Percentiles rank a stretch among this genome's conserved stretches.
Evolutionary conservation across 1,284 basidiomycete species (phyloP).

Genomic region (Trichosporon coremiiforme): DNA sequence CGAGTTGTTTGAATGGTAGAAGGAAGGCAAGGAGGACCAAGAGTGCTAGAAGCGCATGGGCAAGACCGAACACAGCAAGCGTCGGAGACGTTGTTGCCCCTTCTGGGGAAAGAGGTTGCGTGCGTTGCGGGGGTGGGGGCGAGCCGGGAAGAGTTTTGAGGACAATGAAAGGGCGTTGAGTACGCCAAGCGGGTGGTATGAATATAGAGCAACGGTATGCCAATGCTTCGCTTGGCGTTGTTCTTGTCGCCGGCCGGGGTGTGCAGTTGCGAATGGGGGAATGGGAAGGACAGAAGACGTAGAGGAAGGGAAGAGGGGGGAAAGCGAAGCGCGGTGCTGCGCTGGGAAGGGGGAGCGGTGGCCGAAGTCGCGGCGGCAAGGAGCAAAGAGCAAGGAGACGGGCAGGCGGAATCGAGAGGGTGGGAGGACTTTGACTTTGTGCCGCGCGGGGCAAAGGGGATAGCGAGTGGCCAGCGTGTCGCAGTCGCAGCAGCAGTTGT

Average conservation of each 20-base stretch:
- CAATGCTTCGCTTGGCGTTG: neutral
- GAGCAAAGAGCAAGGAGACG: neutral
- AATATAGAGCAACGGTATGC: neutral
- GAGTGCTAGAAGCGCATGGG: neutral
- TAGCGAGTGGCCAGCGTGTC: neutral
- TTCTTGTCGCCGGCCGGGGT: neutral
- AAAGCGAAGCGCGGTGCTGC: neutral
- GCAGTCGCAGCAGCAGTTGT: neutral
- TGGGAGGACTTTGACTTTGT: neutral
- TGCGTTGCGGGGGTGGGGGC: neutral
- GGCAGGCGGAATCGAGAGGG: neutral
- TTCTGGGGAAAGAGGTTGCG: neutral
- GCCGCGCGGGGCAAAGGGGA: neutral
- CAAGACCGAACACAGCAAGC: neutral
- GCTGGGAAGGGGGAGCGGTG: neutral
- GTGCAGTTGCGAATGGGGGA: neutral
- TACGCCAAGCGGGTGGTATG: neutral
- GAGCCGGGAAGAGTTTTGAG: neutral
- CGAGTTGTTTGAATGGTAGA: neutral
- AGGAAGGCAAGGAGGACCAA: neutral
- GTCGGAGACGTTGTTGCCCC: constrained; percentile 2
- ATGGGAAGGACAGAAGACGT: neutral
- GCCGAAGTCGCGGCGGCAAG: neutral
- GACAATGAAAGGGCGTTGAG: neutral
- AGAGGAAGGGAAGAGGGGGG: neutral